Percentiles rank a stretch among this genome's conserved stretches.
These are phyloP conservation scores for Pelargonium fulgidum DNA, from an alignment of 441 rosid genomes.

Conservation along the genomic window DNA sequence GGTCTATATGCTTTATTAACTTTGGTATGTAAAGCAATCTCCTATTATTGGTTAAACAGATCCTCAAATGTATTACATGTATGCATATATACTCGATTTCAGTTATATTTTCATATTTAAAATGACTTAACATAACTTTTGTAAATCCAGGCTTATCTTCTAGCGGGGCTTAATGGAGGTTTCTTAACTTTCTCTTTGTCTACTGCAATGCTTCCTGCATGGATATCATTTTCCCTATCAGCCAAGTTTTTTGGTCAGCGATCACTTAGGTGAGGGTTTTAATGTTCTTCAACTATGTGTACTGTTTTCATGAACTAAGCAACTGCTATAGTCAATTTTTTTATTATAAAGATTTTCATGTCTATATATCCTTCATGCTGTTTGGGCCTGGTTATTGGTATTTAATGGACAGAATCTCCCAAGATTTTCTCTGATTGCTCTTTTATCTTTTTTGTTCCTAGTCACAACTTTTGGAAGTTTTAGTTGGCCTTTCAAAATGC, in stretches of 20 bases:
- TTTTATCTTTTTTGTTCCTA: neutral
- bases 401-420: neutral
- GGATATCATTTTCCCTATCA: slow-evolving; percentile 56
- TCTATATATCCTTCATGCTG: neutral
- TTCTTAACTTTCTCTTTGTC: slow-evolving; percentile 60
- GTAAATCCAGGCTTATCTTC: slow-evolving; percentile 61
- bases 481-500: neutral
- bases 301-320: neutral
- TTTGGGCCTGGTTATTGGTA: slow-evolving; percentile 1
- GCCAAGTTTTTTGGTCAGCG: slow-evolving; percentile 41
- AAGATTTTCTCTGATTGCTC: slow-evolving; percentile 2
- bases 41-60: slow-evolving; percentile 11
- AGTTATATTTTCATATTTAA: slow-evolving; percentile 11
- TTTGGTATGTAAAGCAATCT: slow-evolving; percentile 42
- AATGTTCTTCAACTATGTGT: neutral
- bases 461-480: neutral
- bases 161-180: slow-evolving; percentile 83
- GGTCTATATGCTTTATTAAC: slow-evolving; percentile 69
- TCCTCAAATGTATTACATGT: neutral
- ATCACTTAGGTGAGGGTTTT: slow-evolving; percentile 48
- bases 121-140: slow-evolving; percentile 29
- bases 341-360: neutral
- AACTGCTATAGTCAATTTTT: neutral
- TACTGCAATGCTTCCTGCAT: slow-evolving; percentile 66
- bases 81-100: slow-evolving; percentile 6